These are phyloP conservation scores for Arabidopsis arenosa DNA, from an alignment of 345 rosid species.

Conservation along the genomic window DNA sequence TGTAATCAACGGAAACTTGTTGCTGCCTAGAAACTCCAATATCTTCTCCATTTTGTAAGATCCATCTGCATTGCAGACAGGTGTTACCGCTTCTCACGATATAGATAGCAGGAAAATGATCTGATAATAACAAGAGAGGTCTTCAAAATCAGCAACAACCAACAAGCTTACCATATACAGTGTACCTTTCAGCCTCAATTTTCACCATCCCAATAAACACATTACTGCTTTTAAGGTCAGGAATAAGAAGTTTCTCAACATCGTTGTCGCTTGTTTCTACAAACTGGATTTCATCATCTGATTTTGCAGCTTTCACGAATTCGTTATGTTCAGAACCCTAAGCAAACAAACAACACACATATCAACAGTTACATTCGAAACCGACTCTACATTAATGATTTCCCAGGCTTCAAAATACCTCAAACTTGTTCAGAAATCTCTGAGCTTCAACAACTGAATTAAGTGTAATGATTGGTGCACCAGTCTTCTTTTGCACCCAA, in stretches of 20 bases:
- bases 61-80: conserved; percentile 61
- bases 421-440: conserved; percentile 60
- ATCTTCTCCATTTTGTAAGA: conserved; percentile 56
- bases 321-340: conserved; percentile 72
- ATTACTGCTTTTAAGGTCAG: conserved; percentile 47
- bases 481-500: conserved; percentile 87
- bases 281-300: conserved; percentile 79
- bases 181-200: conserved; percentile 78
- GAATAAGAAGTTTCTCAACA: conserved; percentile 66
- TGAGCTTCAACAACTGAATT: conserved; percentile 63
- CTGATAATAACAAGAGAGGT: background rate
- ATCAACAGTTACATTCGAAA: conserved; percentile 11
- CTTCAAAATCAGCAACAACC: background rate
- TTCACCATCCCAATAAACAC: conserved; percentile 75
- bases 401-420: conserved; percentile 52
- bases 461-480: conserved; percentile 62
- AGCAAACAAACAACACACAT: conserved; percentile 19
- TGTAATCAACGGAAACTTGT: conserved; percentile 85
- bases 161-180: conserved; percentile 62
- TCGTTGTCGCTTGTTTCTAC: conserved; percentile 51
- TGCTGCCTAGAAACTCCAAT: conserved; percentile 65
- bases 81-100: background rate
- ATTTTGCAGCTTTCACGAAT: conserved; percentile 69
- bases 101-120: background rate
- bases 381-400: background rate